Conservation (phyloP, 345 rosid genomes). For the Populus tremula region DNA sequence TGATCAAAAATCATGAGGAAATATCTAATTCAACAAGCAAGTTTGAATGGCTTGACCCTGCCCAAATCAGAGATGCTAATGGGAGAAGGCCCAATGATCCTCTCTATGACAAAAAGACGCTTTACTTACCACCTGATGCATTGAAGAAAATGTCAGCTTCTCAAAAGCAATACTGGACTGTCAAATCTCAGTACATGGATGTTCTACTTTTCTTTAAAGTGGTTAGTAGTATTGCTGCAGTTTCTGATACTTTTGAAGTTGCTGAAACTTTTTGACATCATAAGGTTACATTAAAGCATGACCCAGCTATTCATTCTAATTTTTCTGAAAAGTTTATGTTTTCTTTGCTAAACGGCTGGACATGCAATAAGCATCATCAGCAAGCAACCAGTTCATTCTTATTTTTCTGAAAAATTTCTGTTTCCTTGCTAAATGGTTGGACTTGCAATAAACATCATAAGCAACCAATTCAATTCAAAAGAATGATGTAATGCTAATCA, state of each 20-base stretch:
- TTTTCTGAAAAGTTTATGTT: no score
- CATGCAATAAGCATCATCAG: no score
- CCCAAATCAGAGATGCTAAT: conserved; percentile 63
- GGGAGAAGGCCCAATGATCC: conserved; percentile 79
- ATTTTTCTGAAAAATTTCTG: no score
- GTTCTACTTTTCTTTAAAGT: conserved; percentile 92
- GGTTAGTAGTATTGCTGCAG: conserved; percentile 50
- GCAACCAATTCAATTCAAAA: no score
- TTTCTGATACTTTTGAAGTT: not conserved
- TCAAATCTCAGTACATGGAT: conserved; percentile 87
- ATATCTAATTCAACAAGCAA: conserved; percentile 51
- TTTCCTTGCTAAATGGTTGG: no score
- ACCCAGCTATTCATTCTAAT: not conserved
- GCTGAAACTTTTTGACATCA: not conserved
- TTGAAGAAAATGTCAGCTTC: conserved; percentile 83
- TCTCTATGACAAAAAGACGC: conserved; percentile 72
- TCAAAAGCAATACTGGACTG: conserved; percentile 86
- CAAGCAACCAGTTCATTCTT: no score
- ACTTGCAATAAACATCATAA: no score
- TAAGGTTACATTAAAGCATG: not conserved
- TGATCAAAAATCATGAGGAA: conserved; percentile 33
- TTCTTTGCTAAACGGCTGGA: no score
- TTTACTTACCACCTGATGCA: conserved; percentile 68
- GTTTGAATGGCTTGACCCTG: conserved; percentile 90
- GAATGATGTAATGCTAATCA: no score